A percentile compares a stretch with the other conserved stretches of the same genome.
Conservation (phyloP, 768 basidiomycete genomes). For the Naganishia randhawae region DNA sequence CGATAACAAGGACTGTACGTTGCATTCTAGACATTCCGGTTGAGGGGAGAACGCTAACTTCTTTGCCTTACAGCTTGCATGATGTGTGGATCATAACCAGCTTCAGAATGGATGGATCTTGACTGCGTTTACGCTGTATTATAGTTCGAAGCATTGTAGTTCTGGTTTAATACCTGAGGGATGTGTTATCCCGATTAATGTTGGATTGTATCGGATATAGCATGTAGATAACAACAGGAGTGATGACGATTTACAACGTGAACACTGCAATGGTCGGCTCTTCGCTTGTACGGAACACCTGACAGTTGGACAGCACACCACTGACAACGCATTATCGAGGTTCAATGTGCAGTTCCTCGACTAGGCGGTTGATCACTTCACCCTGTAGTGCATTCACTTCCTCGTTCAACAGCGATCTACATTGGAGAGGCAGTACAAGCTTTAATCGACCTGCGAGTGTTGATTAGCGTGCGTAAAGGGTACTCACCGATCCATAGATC, state of each 20-base stretch:
- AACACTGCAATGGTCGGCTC: no score
- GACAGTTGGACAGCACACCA: no score
- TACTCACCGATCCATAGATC: slow-evolving; percentile 87
- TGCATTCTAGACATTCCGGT: neutral
- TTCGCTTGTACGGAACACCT: no score
- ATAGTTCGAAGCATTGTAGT: slow-evolving; percentile 4
- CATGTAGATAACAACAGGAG: no score
- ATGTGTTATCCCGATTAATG: neutral
- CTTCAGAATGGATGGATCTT: no score
- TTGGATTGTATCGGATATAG: slow-evolving; percentile 3
- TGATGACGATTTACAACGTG: no score
- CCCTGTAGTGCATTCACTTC: slow-evolving; percentile 79
- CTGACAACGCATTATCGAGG: no score
- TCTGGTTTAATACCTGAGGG: slow-evolving; percentile 6
- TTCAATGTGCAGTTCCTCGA: slow-evolving; percentile 52
- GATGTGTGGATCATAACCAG: slow-evolving; percentile 20
- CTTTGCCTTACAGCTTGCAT: neutral
- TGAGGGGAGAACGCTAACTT: neutral
- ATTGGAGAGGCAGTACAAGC: neutral
- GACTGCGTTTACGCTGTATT: neutral
- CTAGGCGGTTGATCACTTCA: slow-evolving; percentile 45
- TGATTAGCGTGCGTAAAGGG: neutral
- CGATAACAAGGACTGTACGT: slow-evolving; percentile 47
- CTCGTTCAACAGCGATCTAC: slow-evolving; percentile 78
- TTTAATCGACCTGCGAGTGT: neutral